These are phyloP conservation scores for Hydrangea macrophylla DNA, from an alignment of 148 eudicot genomes.

Conservation along the genomic window DNA sequence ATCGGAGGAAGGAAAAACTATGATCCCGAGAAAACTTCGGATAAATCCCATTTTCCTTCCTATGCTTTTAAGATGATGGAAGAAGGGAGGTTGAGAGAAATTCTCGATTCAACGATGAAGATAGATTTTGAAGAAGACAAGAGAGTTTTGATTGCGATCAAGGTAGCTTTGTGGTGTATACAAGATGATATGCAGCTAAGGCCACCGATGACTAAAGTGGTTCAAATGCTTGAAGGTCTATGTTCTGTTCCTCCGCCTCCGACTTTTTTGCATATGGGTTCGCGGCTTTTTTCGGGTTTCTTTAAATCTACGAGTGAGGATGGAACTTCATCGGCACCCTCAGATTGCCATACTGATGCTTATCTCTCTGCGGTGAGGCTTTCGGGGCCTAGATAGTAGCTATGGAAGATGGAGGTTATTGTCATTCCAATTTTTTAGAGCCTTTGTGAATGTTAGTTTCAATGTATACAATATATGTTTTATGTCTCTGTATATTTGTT, in stretches of 20 bases:
- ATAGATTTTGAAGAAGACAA: constrained; percentile 56
- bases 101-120: constrained; percentile 58
- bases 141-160: constrained; percentile 57
- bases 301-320: constrained; percentile 60
- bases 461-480: background rate
- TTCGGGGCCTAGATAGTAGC: constrained; percentile 89
- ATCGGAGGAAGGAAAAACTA: constrained; percentile 90
- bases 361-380: constrained; percentile 77
- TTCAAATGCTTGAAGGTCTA: constrained; percentile 96
- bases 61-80: constrained; percentile 91
- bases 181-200: constrained; percentile 85
- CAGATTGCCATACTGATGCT: constrained; percentile 79
- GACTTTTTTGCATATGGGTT: constrained; percentile 54
- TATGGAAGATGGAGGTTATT: too few relatives aligned
- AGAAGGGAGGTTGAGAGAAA: constrained; percentile 66
- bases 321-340: constrained; percentile 84
- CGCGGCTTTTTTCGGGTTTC: constrained; percentile 60
- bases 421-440: too few relatives aligned
- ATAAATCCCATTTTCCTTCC: constrained; percentile 82
- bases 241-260: constrained; percentile 71
- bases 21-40: constrained; percentile 54
- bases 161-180: constrained; percentile 97
- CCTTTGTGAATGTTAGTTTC: background rate
- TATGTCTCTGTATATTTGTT: constrained; percentile 1
- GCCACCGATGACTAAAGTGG: constrained; percentile 86